Percentiles rank a stretch among this genome's conserved stretches.
Conservation (phyloP, 1,284 basidiomycete species). For the Melampsora larici-populina region DNA sequence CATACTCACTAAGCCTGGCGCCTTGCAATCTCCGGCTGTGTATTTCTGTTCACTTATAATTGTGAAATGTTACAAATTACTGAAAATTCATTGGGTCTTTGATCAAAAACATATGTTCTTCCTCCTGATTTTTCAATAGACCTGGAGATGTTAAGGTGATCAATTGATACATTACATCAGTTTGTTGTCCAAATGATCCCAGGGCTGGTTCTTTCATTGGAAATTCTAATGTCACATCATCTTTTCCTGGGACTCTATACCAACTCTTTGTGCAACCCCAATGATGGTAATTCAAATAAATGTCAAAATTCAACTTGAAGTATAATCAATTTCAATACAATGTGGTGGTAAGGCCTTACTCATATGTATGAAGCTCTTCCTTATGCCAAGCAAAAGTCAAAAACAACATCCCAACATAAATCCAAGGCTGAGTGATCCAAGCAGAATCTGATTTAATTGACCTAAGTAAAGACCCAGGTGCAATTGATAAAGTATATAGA, state of each 20-base stretch:
- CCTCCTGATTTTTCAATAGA: conserved; percentile 82
- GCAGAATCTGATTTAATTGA: conserved; percentile 99
- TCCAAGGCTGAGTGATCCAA: conserved; percentile 99
- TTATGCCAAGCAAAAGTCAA: conserved; percentile 99
- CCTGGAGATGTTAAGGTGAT: conserved; percentile 97
- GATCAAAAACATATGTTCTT: conserved; percentile 89
- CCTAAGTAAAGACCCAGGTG: conserved; percentile 72
- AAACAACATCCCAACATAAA: conserved; percentile 98
- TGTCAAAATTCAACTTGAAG: neutral
- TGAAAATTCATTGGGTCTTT: conserved; percentile 95
- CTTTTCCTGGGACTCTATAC: conserved; percentile 93
- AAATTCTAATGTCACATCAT: conserved; percentile 92
- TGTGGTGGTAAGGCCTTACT: no score
- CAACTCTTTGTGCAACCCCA: conserved; percentile 99
- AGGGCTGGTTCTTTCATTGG: conserved; percentile 93
- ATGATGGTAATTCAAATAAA: conserved; percentile 60
- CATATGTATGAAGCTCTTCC: conserved; percentile 99
- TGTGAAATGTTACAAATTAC: no score
- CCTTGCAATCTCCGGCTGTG: no score
- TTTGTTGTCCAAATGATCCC: conserved; percentile 96
- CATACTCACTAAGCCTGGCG: no score
- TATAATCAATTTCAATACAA: neutral
- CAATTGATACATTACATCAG: conserved; percentile 92
- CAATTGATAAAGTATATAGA: conserved; percentile 91
- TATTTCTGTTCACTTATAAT: no score